These are phyloP conservation scores for Alternaria brassicicola DNA, from an alignment of 2,329 filamentous ascomycete genomes.

Conservation along the genomic window DNA sequence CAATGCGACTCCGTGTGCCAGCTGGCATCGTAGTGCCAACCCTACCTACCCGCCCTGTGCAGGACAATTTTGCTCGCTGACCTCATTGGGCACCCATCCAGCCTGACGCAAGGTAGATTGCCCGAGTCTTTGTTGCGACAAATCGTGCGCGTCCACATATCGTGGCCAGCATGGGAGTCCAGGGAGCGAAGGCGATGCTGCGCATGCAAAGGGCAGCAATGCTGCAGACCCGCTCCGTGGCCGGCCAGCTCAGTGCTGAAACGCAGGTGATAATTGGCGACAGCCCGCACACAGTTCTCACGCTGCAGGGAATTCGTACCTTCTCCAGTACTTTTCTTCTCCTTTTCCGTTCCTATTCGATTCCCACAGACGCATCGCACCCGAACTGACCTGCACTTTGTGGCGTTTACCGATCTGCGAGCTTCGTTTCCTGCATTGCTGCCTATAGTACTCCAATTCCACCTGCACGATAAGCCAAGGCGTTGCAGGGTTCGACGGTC, in stretches of 20 bases:
- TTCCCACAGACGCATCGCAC: slow-evolving; percentile 35
- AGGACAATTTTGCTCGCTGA: slow-evolving; percentile 40
- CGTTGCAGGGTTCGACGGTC: slow-evolving; percentile 48
- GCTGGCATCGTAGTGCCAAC: slow-evolving; percentile 44
- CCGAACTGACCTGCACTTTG: slow-evolving; percentile 40
- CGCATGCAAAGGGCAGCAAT: slow-evolving; percentile 38
- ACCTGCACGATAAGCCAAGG: slow-evolving; percentile 49
- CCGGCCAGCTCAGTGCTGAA: slow-evolving; percentile 45
- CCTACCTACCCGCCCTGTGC: slow-evolving; percentile 39
- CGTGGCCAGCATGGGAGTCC: slow-evolving; percentile 36
- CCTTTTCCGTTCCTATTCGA: slow-evolving; percentile 37
- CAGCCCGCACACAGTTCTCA: slow-evolving; percentile 37
- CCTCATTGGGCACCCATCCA: slow-evolving; percentile 40
- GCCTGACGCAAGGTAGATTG: slow-evolving; percentile 47
- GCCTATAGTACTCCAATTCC: slow-evolving; percentile 43
- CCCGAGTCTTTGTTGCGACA: slow-evolving; percentile 43
- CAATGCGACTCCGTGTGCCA: slow-evolving; percentile 40
- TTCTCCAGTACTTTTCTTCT: slow-evolving; percentile 37
- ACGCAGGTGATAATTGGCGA: slow-evolving; percentile 48
- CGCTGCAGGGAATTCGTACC: slow-evolving; percentile 43
- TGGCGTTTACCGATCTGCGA: slow-evolving; percentile 44
- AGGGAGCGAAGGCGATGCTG: slow-evolving; percentile 41
- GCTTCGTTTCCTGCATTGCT: slow-evolving; percentile 49
- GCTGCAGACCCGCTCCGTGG: slow-evolving; percentile 46
- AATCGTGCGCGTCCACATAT: slow-evolving; percentile 48